Evolutionary conservation across 1,284 basidiomycete genomes (phyloP).

Genomic region (Baeospora myosura): DNA sequence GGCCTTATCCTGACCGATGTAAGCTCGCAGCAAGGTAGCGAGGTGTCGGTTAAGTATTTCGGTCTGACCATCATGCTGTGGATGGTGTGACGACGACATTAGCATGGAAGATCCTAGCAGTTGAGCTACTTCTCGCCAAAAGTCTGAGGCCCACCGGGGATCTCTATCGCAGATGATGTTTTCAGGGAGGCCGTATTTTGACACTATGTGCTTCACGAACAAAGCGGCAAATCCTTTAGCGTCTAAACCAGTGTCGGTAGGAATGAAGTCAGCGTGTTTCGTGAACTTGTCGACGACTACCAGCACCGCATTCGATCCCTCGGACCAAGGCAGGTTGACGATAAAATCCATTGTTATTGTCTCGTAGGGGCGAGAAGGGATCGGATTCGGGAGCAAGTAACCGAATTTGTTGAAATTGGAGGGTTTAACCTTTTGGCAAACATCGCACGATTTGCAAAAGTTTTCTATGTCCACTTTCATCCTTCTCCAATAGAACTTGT

Average conservation of each 20-base stretch:
- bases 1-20: slow-evolving; percentile 18
- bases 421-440: background rate
- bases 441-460: background rate
- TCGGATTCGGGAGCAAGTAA: background rate
- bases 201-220: background rate
- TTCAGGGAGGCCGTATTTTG: background rate
- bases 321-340: background rate
- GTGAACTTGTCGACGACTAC: background rate
- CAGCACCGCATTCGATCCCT: background rate
- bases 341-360: background rate
- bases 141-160: slow-evolving; percentile 18
- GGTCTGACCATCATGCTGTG: slow-evolving; percentile 28
- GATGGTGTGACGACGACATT: slow-evolving; percentile 20
- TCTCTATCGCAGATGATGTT: too few species aligned
- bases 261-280: background rate
- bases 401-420: background rate
- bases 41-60: slow-evolving; percentile 21
- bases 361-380: too few species aligned
- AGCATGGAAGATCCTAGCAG: slow-evolving; percentile 9
- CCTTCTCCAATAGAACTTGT: background rate
- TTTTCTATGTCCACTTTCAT: background rate
- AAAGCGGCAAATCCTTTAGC: background rate
- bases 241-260: background rate
- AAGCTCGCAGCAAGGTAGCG: slow-evolving; percentile 13
- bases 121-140: slow-evolving; percentile 18